Evolutionary conservation across 129 eudicot species (phyloP).

Genomic region (Helichrysum umbraculigerum): DNA sequence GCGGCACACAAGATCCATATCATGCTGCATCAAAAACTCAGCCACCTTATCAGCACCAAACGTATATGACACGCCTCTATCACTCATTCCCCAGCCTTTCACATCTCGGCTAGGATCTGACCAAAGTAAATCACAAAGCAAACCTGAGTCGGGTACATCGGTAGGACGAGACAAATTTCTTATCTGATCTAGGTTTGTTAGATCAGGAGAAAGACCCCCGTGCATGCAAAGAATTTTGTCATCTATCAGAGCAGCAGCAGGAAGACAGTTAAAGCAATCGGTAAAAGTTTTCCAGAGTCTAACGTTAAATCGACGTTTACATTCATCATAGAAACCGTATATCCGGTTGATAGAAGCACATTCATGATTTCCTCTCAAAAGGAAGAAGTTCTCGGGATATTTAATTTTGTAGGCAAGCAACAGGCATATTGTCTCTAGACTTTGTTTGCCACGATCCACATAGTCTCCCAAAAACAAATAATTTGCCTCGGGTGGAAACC

Average conservation of each 20-base stretch:
- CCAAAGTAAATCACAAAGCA: constrained; percentile 29
- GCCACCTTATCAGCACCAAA: constrained; percentile 27
- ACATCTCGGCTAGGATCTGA: constrained; percentile 22
- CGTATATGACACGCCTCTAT: constrained; percentile 22
- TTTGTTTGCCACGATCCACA: constrained; percentile 30
- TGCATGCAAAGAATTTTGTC: constrained; percentile 30
- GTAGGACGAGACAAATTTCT: constrained; percentile 17
- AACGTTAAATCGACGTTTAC: constrained; percentile 26
- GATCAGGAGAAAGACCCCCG: constrained; percentile 25
- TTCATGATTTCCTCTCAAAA: constrained; percentile 26
- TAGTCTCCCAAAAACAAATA: constrained; percentile 26
- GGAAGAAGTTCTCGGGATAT: constrained; percentile 22
- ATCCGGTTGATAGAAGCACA: constrained; percentile 22
- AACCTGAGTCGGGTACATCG: constrained; percentile 19
- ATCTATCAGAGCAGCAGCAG: constrained; percentile 27
- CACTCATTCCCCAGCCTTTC: constrained; percentile 25
- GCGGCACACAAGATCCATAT: constrained; percentile 26
- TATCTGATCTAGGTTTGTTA: constrained; percentile 15
- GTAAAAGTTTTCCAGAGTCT: constrained; percentile 26
- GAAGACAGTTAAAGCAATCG: constrained; percentile 24
- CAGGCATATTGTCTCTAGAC: constrained; percentile 25
- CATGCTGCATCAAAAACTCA: constrained; percentile 18
- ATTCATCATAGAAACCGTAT: constrained; percentile 28
- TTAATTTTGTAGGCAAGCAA: constrained; percentile 27
- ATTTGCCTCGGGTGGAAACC: constrained; percentile 21